phyloP scores from a whole-genome alignment of 768 basidiomycete genomes.

The Strobilomyces dryophilus region DNA sequence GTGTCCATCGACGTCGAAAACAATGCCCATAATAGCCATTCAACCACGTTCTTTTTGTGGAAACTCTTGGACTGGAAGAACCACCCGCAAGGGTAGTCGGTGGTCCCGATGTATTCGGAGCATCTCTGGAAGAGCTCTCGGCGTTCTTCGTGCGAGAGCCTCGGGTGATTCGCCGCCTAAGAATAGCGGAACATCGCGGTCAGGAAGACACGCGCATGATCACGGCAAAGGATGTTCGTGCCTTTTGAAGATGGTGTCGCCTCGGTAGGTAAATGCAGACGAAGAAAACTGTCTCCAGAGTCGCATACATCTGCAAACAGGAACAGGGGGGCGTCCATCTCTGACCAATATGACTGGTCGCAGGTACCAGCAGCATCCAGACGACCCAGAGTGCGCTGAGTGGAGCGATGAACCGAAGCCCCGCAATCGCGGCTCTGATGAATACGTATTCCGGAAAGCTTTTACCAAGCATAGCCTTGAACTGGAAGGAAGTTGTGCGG shows the following conservation, averaged over 20 bases:
- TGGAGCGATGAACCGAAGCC: constrained; percentile 48
- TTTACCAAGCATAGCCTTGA: constrained; percentile 42
- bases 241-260: constrained; percentile 44
- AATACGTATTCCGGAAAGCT: constrained; percentile 48
- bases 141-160: constrained; percentile 39
- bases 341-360: neutral
- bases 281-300: constrained; percentile 48
- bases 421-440: constrained; percentile 43
- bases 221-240: neutral
- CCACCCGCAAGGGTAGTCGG: constrained; percentile 46
- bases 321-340: constrained; percentile 5
- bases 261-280: constrained; percentile 47
- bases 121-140: constrained; percentile 49
- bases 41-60: constrained; percentile 45
- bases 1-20: constrained; percentile 41
- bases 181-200: neutral
- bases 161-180: constrained; percentile 37
- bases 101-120: constrained; percentile 15
- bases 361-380: constrained; percentile 14
- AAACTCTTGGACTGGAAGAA: constrained; percentile 38
- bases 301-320: constrained; percentile 31
- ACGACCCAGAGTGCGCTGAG: constrained; percentile 40
- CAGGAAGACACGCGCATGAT: neutral
- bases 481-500: neutral
- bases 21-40: constrained; percentile 66